Evolutionary conservation across 2,329 filamentous ascomycete species (phyloP).

Genomic region (Diaporthe helianthi): DNA sequence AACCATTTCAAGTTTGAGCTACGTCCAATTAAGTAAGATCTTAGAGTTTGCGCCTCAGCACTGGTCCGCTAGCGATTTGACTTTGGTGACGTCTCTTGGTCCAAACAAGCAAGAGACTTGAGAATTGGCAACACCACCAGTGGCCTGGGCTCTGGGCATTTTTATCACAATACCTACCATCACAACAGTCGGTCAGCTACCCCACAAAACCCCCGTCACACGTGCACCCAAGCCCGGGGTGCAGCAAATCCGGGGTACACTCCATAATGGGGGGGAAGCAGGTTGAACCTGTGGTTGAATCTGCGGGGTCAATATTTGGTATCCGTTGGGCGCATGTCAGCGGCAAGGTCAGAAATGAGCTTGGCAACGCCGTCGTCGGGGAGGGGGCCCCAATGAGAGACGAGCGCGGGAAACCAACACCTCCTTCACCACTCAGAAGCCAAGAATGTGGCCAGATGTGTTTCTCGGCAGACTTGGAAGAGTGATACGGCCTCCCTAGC

Average conservation of each 20-base stretch:
- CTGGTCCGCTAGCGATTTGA: not conserved
- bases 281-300: not conserved
- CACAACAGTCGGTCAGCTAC: not conserved
- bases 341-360: slow-evolving; percentile 2
- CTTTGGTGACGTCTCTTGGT: not conserved
- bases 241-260: slow-evolving; percentile 13
- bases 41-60: not conserved
- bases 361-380: slow-evolving; percentile 9
- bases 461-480: slow-evolving; percentile 12
- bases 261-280: not conserved
- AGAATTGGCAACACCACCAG: not conserved
- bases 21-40: not conserved
- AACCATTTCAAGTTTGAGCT: not conserved
- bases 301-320: slow-evolving; percentile 10
- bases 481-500: not conserved
- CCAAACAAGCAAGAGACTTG: not conserved
- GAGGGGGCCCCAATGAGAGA: not conserved
- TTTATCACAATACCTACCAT: slow-evolving; percentile 8
- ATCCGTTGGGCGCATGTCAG: not conserved
- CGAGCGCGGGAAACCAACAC: not conserved
- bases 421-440: slow-evolving; percentile 10
- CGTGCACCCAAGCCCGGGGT: slow-evolving; percentile 4
- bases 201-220: not conserved
- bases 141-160: slow-evolving; percentile 17
- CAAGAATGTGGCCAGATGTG: not conserved